These are phyloP conservation scores for Colletotrichum salicis DNA, from an alignment of 2,329 filamentous ascomycete species.

Conservation along the genomic window DNA sequence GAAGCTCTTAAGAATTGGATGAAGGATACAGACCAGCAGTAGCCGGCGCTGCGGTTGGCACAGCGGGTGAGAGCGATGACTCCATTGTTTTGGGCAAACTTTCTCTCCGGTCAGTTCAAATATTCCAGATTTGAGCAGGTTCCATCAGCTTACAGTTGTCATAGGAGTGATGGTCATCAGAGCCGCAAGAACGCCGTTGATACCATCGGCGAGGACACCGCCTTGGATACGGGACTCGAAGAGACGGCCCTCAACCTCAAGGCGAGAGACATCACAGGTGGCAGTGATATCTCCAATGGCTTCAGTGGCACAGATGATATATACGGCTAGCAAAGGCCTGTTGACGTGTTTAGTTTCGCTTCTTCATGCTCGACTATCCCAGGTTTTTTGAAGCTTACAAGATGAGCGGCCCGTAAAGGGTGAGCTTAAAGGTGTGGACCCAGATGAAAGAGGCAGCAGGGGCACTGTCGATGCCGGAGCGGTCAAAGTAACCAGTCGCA, in stretches of 20 bases:
- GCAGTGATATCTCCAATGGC: slow-evolving; percentile 84
- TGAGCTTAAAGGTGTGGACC: slow-evolving; percentile 80
- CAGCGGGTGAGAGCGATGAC: slow-evolving; percentile 85
- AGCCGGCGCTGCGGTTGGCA: slow-evolving; percentile 83
- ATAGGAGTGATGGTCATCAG: slow-evolving; percentile 84
- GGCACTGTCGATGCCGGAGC: slow-evolving; percentile 75
- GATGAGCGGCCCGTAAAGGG: slow-evolving; percentile 78
- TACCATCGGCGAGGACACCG: slow-evolving; percentile 79
- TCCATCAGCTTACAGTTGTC: slow-evolving; percentile 59
- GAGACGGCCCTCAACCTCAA: slow-evolving; percentile 76
- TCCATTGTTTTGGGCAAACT: slow-evolving; percentile 85
- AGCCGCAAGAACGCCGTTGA: slow-evolving; percentile 79
- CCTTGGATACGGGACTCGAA: slow-evolving; percentile 85
- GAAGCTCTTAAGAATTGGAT: neutral
- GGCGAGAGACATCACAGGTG: slow-evolving; percentile 81
- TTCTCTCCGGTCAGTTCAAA: neutral
- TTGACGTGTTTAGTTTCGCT: neutral
- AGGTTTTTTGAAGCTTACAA: slow-evolving; percentile 47
- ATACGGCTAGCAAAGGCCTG: slow-evolving; percentile 72
- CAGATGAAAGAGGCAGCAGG: slow-evolving; percentile 81
- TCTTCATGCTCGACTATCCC: neutral
- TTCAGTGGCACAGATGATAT: slow-evolving; percentile 80
- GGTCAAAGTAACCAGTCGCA: slow-evolving; percentile 81
- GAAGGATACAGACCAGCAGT: slow-evolving; percentile 62
- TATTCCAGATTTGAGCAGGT: neutral